Percentiles rank a stretch among this genome's conserved stretches.
These are phyloP conservation scores for Cicer pinnatifidum DNA, from an alignment of 306 rosid species.

Conservation along the genomic window DNA sequence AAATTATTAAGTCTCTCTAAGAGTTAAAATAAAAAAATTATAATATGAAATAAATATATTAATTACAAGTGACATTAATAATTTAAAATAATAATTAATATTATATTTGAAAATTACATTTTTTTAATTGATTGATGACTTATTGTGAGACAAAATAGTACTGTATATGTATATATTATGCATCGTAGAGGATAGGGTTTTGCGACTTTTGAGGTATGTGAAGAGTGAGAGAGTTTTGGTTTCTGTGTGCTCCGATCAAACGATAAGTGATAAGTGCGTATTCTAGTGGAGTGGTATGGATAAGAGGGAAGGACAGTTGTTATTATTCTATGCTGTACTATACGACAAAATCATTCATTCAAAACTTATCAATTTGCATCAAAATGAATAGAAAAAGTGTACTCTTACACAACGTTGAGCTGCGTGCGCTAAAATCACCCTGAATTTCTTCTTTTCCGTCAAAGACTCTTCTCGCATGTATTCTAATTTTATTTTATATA, in stretches of 20 bases:
- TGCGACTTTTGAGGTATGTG: conserved; percentile 42
- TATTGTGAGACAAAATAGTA: too few species aligned
- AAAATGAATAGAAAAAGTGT: background rate
- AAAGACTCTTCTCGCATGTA: background rate
- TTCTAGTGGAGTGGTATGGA: conserved; percentile 16
- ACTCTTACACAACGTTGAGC: too few species aligned
- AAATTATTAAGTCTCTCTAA: too few species aligned
- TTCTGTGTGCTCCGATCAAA: conserved; percentile 40
- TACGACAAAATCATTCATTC: background rate
- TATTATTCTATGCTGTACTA: conserved; percentile 1
- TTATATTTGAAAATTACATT: too few species aligned
- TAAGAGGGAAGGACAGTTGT: conserved; percentile 12
- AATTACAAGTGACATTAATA: too few species aligned
- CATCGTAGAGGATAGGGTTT: conserved; percentile 36
- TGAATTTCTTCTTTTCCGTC: background rate
- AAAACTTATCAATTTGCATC: background rate
- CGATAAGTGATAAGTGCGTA: conserved; percentile 55
- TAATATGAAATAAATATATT: too few species aligned
- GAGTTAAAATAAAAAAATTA: too few species aligned
- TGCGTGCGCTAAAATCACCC: background rate
- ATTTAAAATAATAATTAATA: too few species aligned
- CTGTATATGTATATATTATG: too few species aligned
- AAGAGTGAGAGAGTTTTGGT: conserved; percentile 11
- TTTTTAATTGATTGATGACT: too few species aligned
- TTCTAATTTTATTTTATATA: too few species aligned